Conservation (phyloP, 768 basidiomycete species). For the Psilocybe cyanescens region DNA sequence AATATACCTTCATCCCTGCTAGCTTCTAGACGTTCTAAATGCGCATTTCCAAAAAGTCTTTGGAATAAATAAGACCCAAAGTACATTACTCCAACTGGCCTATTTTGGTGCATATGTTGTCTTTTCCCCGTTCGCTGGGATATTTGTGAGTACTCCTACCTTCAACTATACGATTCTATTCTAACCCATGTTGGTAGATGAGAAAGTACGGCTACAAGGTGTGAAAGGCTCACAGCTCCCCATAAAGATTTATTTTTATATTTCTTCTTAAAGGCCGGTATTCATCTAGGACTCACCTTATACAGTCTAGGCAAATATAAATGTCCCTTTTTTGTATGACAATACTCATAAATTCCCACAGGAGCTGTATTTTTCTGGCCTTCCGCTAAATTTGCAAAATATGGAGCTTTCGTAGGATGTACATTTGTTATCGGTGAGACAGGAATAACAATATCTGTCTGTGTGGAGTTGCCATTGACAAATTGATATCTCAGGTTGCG, state of each 20-base stretch:
- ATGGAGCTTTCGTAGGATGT: conserved; percentile 75
- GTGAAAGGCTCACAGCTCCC: background rate
- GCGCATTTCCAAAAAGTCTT: conserved; percentile 78
- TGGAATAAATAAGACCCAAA: conserved; percentile 68
- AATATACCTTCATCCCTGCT: conserved; percentile 2
- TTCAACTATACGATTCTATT: background rate
- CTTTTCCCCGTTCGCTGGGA: conserved; percentile 59
- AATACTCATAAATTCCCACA: conserved; percentile 14
- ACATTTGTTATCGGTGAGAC: conserved; percentile 67
- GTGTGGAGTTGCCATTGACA: background rate
- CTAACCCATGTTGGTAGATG: conserved; percentile 43
- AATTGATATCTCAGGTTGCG: conserved; percentile 49
- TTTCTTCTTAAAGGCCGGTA: conserved; percentile 42
- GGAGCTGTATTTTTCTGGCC: conserved; percentile 85
- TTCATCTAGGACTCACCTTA: conserved; percentile 60
- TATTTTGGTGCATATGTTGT: conserved; percentile 74
- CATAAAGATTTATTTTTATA: background rate
- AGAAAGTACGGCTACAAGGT: conserved; percentile 69
- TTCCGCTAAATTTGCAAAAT: conserved; percentile 66
- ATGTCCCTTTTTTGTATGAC: no score
- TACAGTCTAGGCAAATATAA: conserved; percentile 54
- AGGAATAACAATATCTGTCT: background rate
- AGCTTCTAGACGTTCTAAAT: conserved; percentile 71
- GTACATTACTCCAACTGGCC: conserved; percentile 74
- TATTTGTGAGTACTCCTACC: conserved; percentile 47